These are phyloP conservation scores for Trametes pubescens DNA, from an alignment of 1,284 basidiomycete genomes.

Conservation along the genomic window DNA sequence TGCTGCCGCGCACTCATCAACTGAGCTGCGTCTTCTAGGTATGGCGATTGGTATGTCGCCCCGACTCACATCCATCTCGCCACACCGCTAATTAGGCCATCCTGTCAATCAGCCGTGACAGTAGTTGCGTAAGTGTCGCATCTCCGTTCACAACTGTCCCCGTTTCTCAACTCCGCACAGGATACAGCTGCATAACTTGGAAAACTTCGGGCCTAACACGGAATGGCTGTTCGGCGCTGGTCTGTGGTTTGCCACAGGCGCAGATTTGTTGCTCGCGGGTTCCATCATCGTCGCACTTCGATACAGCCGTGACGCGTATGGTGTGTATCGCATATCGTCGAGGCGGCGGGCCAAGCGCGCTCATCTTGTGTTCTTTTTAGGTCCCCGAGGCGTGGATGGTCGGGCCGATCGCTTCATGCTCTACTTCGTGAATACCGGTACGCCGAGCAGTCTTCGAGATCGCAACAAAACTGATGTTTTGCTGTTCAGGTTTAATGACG, in stretches of 20 bases:
- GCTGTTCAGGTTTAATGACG: neutral
- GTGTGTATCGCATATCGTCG: neutral
- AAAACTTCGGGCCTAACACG: neutral
- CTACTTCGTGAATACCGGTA: slow-evolving; percentile 12
- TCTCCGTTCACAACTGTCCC: too few relatives aligned
- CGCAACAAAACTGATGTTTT: neutral
- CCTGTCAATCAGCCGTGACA: neutral
- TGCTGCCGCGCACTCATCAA: neutral
- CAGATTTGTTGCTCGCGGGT: slow-evolving; percentile 5
- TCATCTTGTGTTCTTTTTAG: neutral
- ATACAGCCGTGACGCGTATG: neutral
- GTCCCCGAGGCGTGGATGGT: neutral
- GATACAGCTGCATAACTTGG: neutral
- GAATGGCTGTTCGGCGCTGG: neutral
- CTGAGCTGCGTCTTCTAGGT: neutral
- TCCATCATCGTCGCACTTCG: slow-evolving; percentile 5
- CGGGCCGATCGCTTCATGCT: slow-evolving; percentile 4
- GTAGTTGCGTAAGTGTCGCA: neutral
- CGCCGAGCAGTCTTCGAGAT: neutral
- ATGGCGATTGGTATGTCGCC: neutral
- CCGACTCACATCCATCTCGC: neutral
- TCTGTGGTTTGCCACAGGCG: neutral
- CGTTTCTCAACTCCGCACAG: neutral
- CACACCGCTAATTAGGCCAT: neutral
- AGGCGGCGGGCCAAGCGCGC: neutral